phyloP scores from a whole-genome alignment of 2,329 filamentous ascomycete genomes.

The Rutstroemia sp. region DNA sequence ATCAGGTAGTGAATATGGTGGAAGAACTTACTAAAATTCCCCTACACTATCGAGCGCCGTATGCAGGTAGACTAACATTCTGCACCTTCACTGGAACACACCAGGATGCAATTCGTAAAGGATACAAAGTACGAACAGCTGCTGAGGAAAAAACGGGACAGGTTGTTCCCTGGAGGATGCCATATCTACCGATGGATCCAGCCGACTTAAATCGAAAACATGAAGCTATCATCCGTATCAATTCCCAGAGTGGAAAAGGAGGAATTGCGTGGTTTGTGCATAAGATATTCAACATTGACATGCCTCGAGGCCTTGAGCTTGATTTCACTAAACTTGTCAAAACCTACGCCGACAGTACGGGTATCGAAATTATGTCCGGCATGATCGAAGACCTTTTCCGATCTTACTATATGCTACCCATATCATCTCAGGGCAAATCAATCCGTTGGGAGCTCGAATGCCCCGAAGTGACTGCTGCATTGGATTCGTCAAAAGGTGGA shows the following conservation, averaged over 20 bases:
- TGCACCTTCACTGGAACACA: constrained; percentile 83
- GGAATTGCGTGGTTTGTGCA: constrained; percentile 83
- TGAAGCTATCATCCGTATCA: constrained; percentile 91
- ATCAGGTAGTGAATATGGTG: constrained; percentile 72
- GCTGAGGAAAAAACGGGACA: constrained; percentile 46
- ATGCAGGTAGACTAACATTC: constrained; percentile 77
- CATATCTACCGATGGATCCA: constrained; percentile 84
- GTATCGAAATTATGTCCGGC: background rate
- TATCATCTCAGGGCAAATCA: background rate
- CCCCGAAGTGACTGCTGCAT: background rate
- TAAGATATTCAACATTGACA: constrained; percentile 1
- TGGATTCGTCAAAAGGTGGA: background rate
- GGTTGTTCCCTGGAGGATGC: constrained; percentile 70
- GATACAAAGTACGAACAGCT: background rate
- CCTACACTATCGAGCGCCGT: constrained; percentile 76
- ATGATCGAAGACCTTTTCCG: background rate
- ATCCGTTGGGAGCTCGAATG: background rate
- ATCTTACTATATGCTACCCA: background rate
- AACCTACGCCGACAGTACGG: background rate
- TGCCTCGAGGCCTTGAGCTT: constrained; percentile 1
- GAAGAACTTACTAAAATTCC: constrained; percentile 89
- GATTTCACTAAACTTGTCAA: constrained; percentile 15
- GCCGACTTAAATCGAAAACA: constrained; percentile 85
- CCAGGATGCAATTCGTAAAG: constrained; percentile 91
- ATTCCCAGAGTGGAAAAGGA: constrained; percentile 88